A percentile compares a stretch with the other conserved stretches of the same genome.
These are phyloP conservation scores for Aureobasidium pullulans DNA, from an alignment of 2,329 filamentous ascomycete species.

Conservation along the genomic window DNA sequence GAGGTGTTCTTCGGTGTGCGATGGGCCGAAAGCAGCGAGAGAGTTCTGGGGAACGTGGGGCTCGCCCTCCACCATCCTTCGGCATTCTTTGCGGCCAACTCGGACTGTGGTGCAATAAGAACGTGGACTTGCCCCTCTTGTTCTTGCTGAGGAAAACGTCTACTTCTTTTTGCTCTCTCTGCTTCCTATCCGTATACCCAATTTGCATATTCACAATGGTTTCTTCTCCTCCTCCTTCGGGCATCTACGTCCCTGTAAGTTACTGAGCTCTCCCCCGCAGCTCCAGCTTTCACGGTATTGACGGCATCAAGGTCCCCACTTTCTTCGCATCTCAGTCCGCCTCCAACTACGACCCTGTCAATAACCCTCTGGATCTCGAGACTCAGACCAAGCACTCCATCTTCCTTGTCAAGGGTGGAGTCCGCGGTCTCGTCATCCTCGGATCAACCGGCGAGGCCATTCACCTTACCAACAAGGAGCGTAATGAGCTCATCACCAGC, in stretches of 20 bases:
- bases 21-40: background rate
- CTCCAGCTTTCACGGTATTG: background rate
- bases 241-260: conserved; percentile 48
- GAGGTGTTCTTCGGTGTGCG: background rate
- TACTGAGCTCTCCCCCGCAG: background rate
- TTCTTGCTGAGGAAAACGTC: background rate
- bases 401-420: conserved; percentile 53
- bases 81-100: conserved; percentile 1
- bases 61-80: background rate
- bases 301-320: conserved; percentile 44
- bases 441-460: conserved; percentile 60
- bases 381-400: conserved; percentile 53
- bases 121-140: background rate
- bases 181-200: background rate
- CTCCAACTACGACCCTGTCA: conserved; percentile 37
- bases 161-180: background rate
- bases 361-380: conserved; percentile 49
- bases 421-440: conserved; percentile 55
- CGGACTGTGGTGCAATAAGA: background rate
- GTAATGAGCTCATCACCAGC: conserved; percentile 46
- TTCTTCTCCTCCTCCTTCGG: conserved; percentile 39
- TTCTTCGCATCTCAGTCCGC: conserved; percentile 51
- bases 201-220: conserved; percentile 11
- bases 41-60: conserved; percentile 8
- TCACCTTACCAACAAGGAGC: conserved; percentile 53